These are phyloP conservation scores for Trypanosoma vivax DNA, from an alignment of 208 protist species.

Conservation along the genomic window DNA sequence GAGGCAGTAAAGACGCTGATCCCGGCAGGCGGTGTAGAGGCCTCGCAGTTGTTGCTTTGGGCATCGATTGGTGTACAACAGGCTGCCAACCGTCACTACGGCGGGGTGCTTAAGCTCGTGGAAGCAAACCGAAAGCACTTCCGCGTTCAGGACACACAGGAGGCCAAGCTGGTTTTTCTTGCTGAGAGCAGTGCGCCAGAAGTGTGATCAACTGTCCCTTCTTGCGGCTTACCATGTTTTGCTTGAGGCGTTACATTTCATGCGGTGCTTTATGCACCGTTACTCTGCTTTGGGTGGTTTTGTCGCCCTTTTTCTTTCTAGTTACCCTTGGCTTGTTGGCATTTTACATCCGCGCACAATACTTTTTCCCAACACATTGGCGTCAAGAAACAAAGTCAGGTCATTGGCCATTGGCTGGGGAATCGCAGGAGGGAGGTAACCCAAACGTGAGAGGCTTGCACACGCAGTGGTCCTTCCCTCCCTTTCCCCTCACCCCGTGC, in stretches of 20 bases:
- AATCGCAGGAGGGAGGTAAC: no score
- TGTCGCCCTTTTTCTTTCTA: neutral
- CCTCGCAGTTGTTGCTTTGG: constrained; percentile 63
- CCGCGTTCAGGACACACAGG: constrained; percentile 36
- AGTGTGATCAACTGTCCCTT: neutral
- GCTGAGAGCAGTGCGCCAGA: neutral
- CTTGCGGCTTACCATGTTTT: no score
- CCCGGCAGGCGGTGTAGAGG: constrained; percentile 52
- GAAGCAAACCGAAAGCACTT: constrained; percentile 46
- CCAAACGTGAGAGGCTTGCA: no score
- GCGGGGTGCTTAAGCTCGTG: constrained; percentile 51
- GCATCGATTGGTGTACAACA: constrained; percentile 62
- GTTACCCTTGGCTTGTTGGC: neutral
- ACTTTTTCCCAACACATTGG: no score
- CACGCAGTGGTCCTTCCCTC: no score
- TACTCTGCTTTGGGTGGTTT: neutral
- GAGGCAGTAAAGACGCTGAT: constrained; percentile 44
- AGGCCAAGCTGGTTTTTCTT: constrained; percentile 42
- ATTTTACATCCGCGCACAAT: no score
- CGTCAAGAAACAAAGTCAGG: no score
- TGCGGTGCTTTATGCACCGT: neutral
- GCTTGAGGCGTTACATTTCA: no score
- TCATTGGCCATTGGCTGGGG: no score
- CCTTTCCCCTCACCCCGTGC: no score
- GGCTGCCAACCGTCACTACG: constrained; percentile 57